Percentiles rank a stretch among this genome's conserved stretches.
These are phyloP conservation scores for Saccharomycopsis selenospora DNA, from an alignment of 805 yeast genomes.

Conservation along the genomic window DNA sequence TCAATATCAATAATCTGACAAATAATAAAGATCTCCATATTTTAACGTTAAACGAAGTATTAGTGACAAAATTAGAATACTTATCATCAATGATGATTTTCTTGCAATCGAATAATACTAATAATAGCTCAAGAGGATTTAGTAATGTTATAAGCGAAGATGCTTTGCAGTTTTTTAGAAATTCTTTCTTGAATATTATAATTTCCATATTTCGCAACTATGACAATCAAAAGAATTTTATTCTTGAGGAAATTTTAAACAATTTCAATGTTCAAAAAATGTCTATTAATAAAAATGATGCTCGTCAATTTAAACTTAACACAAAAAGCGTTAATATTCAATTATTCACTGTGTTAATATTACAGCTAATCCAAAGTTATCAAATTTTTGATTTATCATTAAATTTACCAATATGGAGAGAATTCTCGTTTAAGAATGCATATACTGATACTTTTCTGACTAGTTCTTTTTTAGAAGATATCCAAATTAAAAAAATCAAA, in stretches of 20 bases:
- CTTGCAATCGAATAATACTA: conserved; percentile 23
- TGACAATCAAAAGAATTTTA: conserved; percentile 49
- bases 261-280: conserved; percentile 37
- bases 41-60: conserved; percentile 38
- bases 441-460: conserved; percentile 16
- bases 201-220: conserved; percentile 34
- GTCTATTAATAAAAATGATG: conserved; percentile 36
- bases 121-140: conserved; percentile 19
- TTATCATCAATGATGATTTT: conserved; percentile 33
- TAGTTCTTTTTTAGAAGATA: conserved; percentile 16
- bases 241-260: conserved; percentile 52
- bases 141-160: conserved; percentile 23
- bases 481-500: conserved; percentile 14
- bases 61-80: conserved; percentile 55
- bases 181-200: conserved; percentile 27
- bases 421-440: conserved; percentile 14
- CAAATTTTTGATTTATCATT: conserved; percentile 25
- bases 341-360: conserved; percentile 38
- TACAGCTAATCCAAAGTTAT: conserved; percentile 37
- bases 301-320: conserved; percentile 38
- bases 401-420: conserved; percentile 13
- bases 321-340: conserved; percentile 43
- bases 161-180: conserved; percentile 14
- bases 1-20: conserved; percentile 7
- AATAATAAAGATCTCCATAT: not conserved